Conservation (phyloP, 768 basidiomycete genomes). For the Xerocomus spinulosus region DNA sequence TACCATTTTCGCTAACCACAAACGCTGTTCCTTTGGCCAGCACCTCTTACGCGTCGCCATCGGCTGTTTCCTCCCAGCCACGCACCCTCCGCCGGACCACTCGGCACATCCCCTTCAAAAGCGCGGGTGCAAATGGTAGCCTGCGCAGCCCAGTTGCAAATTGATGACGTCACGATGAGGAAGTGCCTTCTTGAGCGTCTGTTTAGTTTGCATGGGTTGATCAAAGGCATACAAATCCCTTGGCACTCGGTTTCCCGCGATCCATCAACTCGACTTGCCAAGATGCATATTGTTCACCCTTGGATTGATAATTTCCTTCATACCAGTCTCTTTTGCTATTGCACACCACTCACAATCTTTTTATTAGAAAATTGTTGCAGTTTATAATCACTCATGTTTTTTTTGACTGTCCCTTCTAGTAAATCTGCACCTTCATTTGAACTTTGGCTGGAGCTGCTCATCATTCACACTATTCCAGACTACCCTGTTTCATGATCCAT, state of each 20-base stretch:
- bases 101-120: slow-evolving; percentile 65
- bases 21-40: slow-evolving; percentile 5
- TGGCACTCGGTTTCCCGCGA: background rate
- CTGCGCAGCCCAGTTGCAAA: slow-evolving; percentile 35
- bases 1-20: slow-evolving; percentile 15
- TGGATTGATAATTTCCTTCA: background rate
- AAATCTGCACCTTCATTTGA: background rate
- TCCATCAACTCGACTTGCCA: background rate
- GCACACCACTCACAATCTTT: slow-evolving; percentile 3
- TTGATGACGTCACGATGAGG: slow-evolving; percentile 24
- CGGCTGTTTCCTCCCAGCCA: slow-evolving; percentile 20
- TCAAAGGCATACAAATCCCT: background rate
- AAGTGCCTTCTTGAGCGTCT: slow-evolving; percentile 60
- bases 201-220: slow-evolving; percentile 54
- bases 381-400: background rate
- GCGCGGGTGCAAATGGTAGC: slow-evolving; percentile 30
- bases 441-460: background rate
- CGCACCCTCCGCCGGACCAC: slow-evolving; percentile 35
- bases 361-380: too few species aligned
- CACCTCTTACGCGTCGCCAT: slow-evolving; percentile 12
- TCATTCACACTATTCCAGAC: background rate
- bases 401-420: background rate
- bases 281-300: background rate
- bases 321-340: background rate
- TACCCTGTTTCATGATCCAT: too few species aligned